Percentiles rank a stretch among this genome's conserved stretches.
These are phyloP conservation scores for Solanum neorickii DNA, from an alignment of 257 asterid genomes.

Conservation along the genomic window DNA sequence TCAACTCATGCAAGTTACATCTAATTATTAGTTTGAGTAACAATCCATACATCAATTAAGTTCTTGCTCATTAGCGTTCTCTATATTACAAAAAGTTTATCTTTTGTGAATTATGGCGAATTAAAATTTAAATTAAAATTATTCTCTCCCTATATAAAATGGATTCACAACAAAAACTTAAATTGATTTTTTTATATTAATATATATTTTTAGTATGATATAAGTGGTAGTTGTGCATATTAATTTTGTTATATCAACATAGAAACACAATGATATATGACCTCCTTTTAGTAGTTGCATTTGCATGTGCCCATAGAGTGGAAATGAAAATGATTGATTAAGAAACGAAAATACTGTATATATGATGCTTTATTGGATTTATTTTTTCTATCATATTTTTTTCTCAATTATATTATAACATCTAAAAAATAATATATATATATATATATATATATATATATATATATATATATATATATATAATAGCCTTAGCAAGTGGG, in stretches of 20 bases:
- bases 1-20: too few relatives aligned
- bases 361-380: neutral
- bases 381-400: neutral
- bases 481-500: neutral
- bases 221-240: neutral
- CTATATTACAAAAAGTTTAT: too few relatives aligned
- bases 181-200: too few relatives aligned
- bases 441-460: too few relatives aligned
- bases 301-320: neutral
- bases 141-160: too few relatives aligned
- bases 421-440: neutral
- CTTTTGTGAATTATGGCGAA: neutral
- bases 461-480: too few relatives aligned
- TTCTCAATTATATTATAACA: neutral
- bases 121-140: too few relatives aligned
- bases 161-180: neutral
- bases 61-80: too few relatives aligned
- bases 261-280: neutral
- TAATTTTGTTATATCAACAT: neutral
- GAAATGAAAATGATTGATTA: neutral
- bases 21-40: neutral
- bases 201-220: too few relatives aligned
- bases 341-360: neutral
- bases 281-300: neutral
- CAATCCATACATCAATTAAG: neutral